A percentile compares a stretch with the other conserved stretches of the same genome.
phyloP scores from a whole-genome alignment of 495 filamentous ascomycete genomes.

The Astrothelium macrocarpum region DNA sequence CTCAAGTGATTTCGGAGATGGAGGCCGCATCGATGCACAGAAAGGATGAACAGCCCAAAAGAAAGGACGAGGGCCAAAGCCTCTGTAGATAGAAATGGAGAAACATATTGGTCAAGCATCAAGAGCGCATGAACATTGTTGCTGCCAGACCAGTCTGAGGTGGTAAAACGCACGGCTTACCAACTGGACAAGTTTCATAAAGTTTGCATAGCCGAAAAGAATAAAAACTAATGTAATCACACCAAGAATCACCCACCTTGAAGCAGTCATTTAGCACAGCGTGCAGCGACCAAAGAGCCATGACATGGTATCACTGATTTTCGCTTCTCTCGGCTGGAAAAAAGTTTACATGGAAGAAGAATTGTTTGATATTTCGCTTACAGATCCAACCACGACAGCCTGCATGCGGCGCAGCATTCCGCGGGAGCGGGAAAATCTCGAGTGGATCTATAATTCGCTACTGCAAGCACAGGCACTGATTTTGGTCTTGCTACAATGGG shows the following conservation, averaged over 20 bases:
- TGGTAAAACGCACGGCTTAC: background rate
- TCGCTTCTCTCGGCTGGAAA: background rate
- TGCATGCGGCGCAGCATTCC: too few relatives aligned
- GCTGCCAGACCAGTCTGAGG: background rate
- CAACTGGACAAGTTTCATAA: background rate
- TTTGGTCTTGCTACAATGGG: background rate
- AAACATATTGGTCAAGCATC: background rate
- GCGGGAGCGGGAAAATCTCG: background rate
- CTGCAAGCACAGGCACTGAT: background rate
- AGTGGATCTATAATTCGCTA: too few relatives aligned
- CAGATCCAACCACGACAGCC: too few relatives aligned
- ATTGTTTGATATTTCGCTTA: too few relatives aligned
- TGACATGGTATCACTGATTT: too few relatives aligned
- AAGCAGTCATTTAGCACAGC: too few relatives aligned
- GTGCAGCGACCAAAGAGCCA: too few relatives aligned
- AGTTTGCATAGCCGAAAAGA: background rate
- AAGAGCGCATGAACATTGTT: background rate
- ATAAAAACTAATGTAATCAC: background rate
- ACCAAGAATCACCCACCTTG: background rate
- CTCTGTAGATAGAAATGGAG: background rate
- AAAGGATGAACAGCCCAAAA: background rate
- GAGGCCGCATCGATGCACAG: background rate
- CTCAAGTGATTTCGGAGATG: background rate
- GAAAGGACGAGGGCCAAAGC: background rate
- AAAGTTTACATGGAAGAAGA: background rate